Conservation (phyloP, 179 eudicot genomes). For the Nepenthes alata region DNA sequence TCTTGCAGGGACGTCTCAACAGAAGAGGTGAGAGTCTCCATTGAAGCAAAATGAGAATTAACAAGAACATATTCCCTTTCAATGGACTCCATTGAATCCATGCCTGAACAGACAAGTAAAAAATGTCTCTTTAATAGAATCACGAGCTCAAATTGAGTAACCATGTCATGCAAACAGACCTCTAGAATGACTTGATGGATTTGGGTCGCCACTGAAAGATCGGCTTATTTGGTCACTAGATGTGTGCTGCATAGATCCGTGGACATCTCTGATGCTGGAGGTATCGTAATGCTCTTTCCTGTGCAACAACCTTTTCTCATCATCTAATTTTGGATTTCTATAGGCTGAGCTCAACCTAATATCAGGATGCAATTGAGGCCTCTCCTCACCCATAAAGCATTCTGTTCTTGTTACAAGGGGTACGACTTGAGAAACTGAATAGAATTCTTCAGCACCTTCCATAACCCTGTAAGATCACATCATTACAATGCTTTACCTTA, state of each 20-base stretch:
- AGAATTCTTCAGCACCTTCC: slow-evolving; percentile 9
- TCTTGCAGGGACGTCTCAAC: slow-evolving; percentile 27
- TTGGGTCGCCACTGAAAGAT: slow-evolving; percentile 14
- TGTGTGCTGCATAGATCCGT: slow-evolving; percentile 7
- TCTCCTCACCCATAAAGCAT: slow-evolving; percentile 6
- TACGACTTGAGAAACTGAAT: slow-evolving; percentile 13
- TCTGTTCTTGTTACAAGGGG: slow-evolving; percentile 10
- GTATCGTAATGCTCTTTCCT: slow-evolving; percentile 14
- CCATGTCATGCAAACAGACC: slow-evolving; percentile 17
- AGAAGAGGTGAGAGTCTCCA: slow-evolving; percentile 39
- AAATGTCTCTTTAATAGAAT: slow-evolving; percentile 1
- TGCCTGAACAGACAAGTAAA: slow-evolving; percentile 19
- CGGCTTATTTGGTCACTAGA: slow-evolving; percentile 9
- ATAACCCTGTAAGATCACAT: slow-evolving; percentile 18
- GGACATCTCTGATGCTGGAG: slow-evolving; percentile 9
- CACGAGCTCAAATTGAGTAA: not conserved
- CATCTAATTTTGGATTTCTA: slow-evolving; percentile 1
- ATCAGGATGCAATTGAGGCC: slow-evolving; percentile 12
- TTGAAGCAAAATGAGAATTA: slow-evolving; percentile 37
- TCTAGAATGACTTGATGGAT: slow-evolving; percentile 17
- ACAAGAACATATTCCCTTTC: slow-evolving; percentile 41
- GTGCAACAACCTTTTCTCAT: slow-evolving; percentile 6
- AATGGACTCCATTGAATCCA: slow-evolving; percentile 34
- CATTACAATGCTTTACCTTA: not conserved
- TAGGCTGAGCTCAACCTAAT: not conserved